Evolutionary conservation across 2,329 filamentous ascomycete species (phyloP).

Genomic region (Talaromyces sp.): DNA sequence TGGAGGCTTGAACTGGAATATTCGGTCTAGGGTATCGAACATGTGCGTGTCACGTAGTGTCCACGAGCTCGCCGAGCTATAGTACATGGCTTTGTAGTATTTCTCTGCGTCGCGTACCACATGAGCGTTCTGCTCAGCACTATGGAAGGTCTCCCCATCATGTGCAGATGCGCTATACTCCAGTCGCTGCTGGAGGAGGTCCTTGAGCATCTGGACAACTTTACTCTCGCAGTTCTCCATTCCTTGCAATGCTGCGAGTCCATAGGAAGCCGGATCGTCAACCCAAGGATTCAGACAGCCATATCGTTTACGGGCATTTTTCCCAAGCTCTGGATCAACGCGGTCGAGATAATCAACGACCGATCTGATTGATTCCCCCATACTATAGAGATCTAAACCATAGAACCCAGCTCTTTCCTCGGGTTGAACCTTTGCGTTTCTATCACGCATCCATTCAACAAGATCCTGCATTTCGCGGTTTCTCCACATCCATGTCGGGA

Average conservation of each 20-base stretch:
- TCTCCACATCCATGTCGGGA: conserved; percentile 58
- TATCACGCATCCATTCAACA: conserved; percentile 51
- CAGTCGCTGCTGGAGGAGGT: conserved; percentile 44
- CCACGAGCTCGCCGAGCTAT: conserved; percentile 49
- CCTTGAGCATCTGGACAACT: conserved; percentile 46
- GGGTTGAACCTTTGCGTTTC: conserved; percentile 36
- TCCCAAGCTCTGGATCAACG: conserved; percentile 44
- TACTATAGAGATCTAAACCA: conserved; percentile 53
- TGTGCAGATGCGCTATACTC: conserved; percentile 36
- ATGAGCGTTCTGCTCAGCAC: conserved; percentile 51
- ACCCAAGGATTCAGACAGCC: conserved; percentile 49
- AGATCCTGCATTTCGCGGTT: conserved; percentile 52
- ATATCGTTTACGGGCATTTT: conserved; percentile 46
- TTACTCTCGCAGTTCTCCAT: conserved; percentile 47
- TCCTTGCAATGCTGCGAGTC: conserved; percentile 41
- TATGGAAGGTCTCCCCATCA: conserved; percentile 49
- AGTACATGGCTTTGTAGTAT: conserved; percentile 55
- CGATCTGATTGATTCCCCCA: conserved; percentile 46
- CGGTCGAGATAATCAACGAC: conserved; percentile 50
- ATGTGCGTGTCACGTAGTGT: conserved; percentile 53
- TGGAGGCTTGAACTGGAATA: conserved; percentile 41
- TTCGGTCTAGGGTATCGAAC: conserved; percentile 48
- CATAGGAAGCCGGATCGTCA: conserved; percentile 50
- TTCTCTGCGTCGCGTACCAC: conserved; percentile 50
- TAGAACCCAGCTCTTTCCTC: conserved; percentile 44